Conservation (phyloP, 2,329 filamentous ascomycete genomes). For the Albophoma yamanashiensis region DNA sequence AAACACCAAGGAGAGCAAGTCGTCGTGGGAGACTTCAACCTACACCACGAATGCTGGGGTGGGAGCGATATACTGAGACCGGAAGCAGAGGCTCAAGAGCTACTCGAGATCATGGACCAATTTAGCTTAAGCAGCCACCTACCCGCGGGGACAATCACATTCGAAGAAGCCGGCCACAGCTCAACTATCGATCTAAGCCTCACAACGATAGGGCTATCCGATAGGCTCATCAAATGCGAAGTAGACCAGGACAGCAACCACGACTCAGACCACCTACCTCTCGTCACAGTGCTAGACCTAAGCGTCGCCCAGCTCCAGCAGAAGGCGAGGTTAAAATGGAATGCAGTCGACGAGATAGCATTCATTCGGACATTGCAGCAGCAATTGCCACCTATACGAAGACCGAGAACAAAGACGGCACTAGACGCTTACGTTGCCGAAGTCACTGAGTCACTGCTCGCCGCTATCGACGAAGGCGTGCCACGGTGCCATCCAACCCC, state of each 20-base stretch:
- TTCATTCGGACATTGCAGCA: background rate
- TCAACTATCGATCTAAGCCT: background rate
- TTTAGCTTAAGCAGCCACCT: background rate
- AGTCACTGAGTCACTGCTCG: background rate
- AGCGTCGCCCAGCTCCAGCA: background rate
- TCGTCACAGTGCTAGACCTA: background rate
- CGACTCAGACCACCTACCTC: background rate
- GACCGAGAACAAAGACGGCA: background rate
- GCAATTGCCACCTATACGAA: background rate
- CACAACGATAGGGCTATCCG: background rate
- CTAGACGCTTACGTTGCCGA: background rate
- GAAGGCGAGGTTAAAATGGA: background rate
- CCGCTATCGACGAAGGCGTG: background rate
- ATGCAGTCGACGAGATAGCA: background rate
- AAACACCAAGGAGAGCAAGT: background rate
- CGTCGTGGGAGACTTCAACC: background rate
- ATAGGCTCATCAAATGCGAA: background rate
- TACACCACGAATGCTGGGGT: background rate
- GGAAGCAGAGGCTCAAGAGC: background rate
- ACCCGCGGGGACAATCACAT: background rate
- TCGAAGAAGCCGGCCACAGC: background rate
- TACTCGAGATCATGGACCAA: background rate
- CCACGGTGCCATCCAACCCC: background rate
- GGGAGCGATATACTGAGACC: background rate
- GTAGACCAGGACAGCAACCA: background rate